phyloP scores from a whole-genome alignment of 2,329 filamentous ascomycete genomes.

The Fusarium papillatum region DNA sequence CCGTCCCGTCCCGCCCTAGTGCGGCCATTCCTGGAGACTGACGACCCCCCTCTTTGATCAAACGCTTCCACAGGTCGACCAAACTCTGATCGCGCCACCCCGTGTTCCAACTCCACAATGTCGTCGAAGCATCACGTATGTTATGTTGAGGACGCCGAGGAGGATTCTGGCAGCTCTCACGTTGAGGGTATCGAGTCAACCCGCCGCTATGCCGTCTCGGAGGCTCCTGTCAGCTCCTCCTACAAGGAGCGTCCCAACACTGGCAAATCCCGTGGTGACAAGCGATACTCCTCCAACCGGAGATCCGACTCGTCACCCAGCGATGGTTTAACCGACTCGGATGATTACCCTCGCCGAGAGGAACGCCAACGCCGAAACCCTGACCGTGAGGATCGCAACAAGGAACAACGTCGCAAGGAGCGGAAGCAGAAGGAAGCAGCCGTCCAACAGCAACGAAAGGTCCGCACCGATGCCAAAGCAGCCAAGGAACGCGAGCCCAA shows the following conservation, averaged over 20 bases:
- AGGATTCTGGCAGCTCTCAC: conserved; percentile 61
- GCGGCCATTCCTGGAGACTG: conserved; percentile 44
- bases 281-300: conserved; percentile 45
- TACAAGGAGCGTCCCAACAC: conserved; percentile 66
- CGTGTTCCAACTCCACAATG: conserved; percentile 53
- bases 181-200: conserved; percentile 55
- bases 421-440: conserved; percentile 41
- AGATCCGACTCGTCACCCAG: conserved; percentile 53
- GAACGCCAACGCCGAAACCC: conserved; percentile 40
- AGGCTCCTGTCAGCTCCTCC: conserved; percentile 57
- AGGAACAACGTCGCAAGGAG: conserved; percentile 47
- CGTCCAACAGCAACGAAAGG: conserved; percentile 42
- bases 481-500: conserved; percentile 46
- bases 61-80: conserved; percentile 36
- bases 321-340: conserved; percentile 56
- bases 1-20: conserved; percentile 45
- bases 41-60: conserved; percentile 37
- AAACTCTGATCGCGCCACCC: conserved; percentile 38
- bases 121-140: conserved; percentile 53
- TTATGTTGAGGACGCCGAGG: conserved; percentile 66
- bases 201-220: conserved; percentile 62
- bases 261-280: conserved; percentile 61
- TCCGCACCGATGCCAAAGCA: conserved; percentile 40
- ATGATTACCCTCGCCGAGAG: conserved; percentile 57
- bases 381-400: conserved; percentile 47